Conservation (phyloP, 345 rosid genomes). For the Salix arbutifolia region DNA sequence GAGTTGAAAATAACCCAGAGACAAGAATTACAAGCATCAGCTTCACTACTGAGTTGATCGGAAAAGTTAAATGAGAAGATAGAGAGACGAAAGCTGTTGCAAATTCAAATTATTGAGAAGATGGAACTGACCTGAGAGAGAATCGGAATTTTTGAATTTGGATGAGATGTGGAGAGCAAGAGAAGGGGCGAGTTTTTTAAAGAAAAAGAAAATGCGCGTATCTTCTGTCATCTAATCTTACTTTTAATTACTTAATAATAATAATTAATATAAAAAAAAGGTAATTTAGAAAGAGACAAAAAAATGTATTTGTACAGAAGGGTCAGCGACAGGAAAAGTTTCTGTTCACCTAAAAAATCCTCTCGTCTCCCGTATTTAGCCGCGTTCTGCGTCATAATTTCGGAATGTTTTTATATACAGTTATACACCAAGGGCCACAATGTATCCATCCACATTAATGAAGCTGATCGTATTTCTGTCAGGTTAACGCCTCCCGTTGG, state of each 20-base stretch:
- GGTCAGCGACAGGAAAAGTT: neutral
- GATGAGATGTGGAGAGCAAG: neutral
- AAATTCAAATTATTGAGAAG: neutral
- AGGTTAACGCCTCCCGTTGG: neutral
- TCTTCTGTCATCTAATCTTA: too few species aligned
- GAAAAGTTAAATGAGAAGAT: neutral
- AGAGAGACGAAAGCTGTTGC: neutral
- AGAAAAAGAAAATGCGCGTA: neutral
- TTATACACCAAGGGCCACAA: neutral
- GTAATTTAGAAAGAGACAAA: neutral
- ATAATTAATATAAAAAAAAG: neutral
- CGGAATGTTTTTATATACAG: neutral
- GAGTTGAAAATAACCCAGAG: neutral
- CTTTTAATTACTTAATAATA: too few species aligned
- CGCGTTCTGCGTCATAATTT: neutral
- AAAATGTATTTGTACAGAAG: too few species aligned
- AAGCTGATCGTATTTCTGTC: neutral
- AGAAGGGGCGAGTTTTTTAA: neutral
- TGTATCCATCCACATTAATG: neutral
- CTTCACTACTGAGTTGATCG: neutral
- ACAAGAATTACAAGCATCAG: neutral
- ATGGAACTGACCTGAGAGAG: neutral
- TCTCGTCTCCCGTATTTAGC: neutral
- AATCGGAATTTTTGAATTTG: neutral
- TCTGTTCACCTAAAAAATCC: neutral